A percentile compares a stretch with the other conserved stretches of the same genome.
phyloP scores from a whole-genome alignment of 169 alveolate species.

The Cryptosporidium xiaoi region DNA sequence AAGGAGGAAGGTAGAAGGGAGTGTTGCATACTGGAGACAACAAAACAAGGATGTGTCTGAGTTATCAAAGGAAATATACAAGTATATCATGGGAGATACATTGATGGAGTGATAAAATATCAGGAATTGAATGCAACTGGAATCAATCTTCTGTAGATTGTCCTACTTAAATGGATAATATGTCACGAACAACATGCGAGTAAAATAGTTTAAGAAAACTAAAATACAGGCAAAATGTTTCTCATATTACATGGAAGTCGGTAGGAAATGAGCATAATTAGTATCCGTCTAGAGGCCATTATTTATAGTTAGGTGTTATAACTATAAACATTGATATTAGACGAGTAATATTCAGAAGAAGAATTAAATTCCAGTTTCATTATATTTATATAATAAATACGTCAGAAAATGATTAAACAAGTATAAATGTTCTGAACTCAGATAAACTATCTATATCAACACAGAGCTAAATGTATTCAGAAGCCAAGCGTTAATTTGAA shows the following conservation, averaged over 20 bases:
- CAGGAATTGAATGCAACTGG: too few relatives aligned
- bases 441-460: constrained; percentile 36
- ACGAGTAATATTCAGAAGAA: background rate
- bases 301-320: constrained; percentile 13
- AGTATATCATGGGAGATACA: constrained; percentile 66
- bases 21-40: constrained; percentile 58
- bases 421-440: constrained; percentile 10
- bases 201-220: background rate
- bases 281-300: constrained; percentile 49
- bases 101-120: background rate
- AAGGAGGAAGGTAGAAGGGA: constrained; percentile 30
- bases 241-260: constrained; percentile 66
- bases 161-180: constrained; percentile 67
- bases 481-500: constrained; percentile 74
- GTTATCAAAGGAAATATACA: constrained; percentile 52
- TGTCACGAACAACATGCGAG: constrained; percentile 7
- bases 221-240: background rate
- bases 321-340: constrained; percentile 41
- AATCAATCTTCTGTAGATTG: background rate
- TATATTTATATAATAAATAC: background rate
- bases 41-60: constrained; percentile 19
- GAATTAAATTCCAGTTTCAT: background rate
- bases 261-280: constrained; percentile 46
- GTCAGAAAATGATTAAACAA: background rate
- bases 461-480: constrained; percentile 19